Base-by-base conservation (phyloP, 257 asterid species). In the Nyctanthes arbortristis region DNA sequence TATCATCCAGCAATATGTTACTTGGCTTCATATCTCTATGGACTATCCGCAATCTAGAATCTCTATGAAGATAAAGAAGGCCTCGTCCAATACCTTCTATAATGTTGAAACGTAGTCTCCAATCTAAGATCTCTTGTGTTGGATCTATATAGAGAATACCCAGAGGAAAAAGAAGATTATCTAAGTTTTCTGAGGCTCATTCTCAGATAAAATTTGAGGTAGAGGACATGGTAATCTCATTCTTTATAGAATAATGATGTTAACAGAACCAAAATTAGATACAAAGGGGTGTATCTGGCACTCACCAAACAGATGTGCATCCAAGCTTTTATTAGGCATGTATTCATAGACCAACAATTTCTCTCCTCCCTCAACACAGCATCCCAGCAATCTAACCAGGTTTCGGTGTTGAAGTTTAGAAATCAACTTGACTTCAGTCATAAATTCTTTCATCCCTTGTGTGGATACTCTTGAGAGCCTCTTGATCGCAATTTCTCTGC, bases 41-140 rank as follows among this genome's bases (percentile, higher is more conserved):
- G 61, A 87, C 78, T 58, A 87, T 85, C 79, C 75, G 69, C 67
- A 88, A 75, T 69, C 95, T 88, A 3, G 92, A 85, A 62, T 85
- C 90, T 39, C 85, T 80, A 25, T 88, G 95, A 65, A 85, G 95
- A 71, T 88, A 88, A 63, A 88, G 80, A 30, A 88, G 88, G 40
- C 95, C 95, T 75, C 89, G 82, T 8, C 85, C 77, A 16, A 81
- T 85, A 39, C 95, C 92, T 31, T 85, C 83, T 47, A 85, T 81
- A 20, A 85, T 80, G 71, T 61, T 28, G 60, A 40, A 54, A 5
- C 90, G 82, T 52, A 73, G 86, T 13, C 40, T 77, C 90, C 92
- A 85, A 73, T 82, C 81, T 14, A 85, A 79, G 30, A 70, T 22
- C 61, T 72, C 72, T 54, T 69, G 81, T 6, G 79, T 30, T 40